phyloP scores from a whole-genome alignment of 306 rosid genomes.

The Psophocarpus tetragonolobus region DNA sequence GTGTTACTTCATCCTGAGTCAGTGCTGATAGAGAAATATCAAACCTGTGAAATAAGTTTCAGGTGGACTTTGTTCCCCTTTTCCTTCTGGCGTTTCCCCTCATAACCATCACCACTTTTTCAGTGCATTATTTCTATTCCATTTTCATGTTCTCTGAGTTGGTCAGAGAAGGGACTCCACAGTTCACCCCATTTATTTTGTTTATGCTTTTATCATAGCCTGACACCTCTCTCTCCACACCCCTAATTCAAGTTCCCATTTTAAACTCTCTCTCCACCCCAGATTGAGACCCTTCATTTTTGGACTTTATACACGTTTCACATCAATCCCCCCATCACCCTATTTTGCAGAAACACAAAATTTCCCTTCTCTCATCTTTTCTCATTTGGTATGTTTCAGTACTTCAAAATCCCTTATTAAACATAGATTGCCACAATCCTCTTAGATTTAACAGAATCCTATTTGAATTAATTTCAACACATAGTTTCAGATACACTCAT shows the following conservation, averaged over 20 bases:
- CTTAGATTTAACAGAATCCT: slow-evolving; percentile 1
- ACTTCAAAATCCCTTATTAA: not conserved
- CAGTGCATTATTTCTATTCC: slow-evolving; percentile 18
- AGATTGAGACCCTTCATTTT: slow-evolving; percentile 30
- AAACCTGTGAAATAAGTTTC: slow-evolving; percentile 9
- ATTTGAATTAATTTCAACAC: not conserved
- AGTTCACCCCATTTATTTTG: not conserved
- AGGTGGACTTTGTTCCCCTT: slow-evolving; percentile 24
- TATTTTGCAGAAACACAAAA: slow-evolving; percentile 8
- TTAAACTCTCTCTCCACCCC: not conserved
- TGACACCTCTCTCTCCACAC: not conserved
- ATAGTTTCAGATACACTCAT: not conserved
- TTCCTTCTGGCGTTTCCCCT: not conserved
- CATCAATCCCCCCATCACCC: slow-evolving; percentile 4
- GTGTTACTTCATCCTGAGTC: not conserved
- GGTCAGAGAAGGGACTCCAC: slow-evolving; percentile 11
- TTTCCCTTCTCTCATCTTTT: not conserved
- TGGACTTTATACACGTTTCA: slow-evolving; percentile 27
- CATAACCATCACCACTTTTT: not conserved
- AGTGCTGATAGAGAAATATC: slow-evolving; percentile 4
- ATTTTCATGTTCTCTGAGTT: slow-evolving; percentile 18
- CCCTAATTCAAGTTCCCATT: slow-evolving; percentile 9
- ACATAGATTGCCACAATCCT: slow-evolving; percentile 21
- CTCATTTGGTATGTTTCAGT: not conserved
- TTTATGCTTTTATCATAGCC: not conserved